Percentiles rank a stretch among this genome's conserved stretches.
Evolutionary conservation across 306 rosid genomes (phyloP).

Genomic region (Vigna hirtella): DNA sequence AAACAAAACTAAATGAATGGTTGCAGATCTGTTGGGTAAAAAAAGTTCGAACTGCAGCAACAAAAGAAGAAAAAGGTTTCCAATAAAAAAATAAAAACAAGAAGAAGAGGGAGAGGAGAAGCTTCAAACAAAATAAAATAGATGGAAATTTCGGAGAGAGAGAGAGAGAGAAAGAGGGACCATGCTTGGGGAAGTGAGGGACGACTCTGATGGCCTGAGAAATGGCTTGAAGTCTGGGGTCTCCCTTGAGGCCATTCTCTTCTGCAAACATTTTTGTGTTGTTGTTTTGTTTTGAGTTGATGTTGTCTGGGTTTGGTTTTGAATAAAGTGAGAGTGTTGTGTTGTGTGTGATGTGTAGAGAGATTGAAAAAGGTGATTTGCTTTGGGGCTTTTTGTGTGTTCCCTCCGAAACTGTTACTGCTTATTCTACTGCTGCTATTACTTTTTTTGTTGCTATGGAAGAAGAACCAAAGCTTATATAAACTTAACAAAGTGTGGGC

Average conservation of each 20-base stretch:
- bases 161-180: slow-evolving; percentile 37
- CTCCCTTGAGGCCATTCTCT: slow-evolving; percentile 94
- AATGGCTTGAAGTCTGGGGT: slow-evolving; percentile 92
- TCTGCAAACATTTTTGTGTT: slow-evolving; percentile 74
- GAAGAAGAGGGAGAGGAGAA: slow-evolving; percentile 4
- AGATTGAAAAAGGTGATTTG: slow-evolving; percentile 1
- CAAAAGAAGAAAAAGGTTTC: not conserved
- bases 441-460: not conserved
- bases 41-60: slow-evolving; percentile 38
- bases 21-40: slow-evolving; percentile 46
- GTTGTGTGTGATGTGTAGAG: not conserved
- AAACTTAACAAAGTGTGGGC: slow-evolving; percentile 6
- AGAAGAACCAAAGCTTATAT: not conserved
- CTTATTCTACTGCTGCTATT: not conserved
- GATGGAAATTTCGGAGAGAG: not conserved
- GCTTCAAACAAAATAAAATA: not conserved
- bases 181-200: slow-evolving; percentile 94
- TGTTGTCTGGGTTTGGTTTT: not conserved
- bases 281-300: not conserved
- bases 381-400: slow-evolving; percentile 25
- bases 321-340: not conserved
- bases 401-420: slow-evolving; percentile 30
- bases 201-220: slow-evolving; percentile 91
- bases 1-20: not conserved
- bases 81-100: too few species aligned